phyloP scores from a whole-genome alignment of 345 rosid genomes.

The Capsella bursapastoris region DNA sequence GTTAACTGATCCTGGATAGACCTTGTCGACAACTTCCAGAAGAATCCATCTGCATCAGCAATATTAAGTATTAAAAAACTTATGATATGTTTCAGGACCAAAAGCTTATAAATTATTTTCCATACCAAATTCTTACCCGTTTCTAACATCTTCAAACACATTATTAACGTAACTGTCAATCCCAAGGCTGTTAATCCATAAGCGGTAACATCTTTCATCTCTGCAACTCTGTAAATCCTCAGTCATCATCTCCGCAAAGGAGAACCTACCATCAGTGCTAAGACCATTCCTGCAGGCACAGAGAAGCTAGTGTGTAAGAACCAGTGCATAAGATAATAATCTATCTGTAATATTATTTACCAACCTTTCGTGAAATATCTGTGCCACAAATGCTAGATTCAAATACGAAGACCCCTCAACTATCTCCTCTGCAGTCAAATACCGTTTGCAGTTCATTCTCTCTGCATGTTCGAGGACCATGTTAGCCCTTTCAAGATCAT shows the following conservation, averaged over 20 bases:
- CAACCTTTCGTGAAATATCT: conserved; percentile 90
- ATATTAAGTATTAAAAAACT: conserved; percentile 1
- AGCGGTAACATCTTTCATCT: conserved; percentile 90
- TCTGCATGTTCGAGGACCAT: conserved; percentile 90
- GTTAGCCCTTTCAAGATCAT: conserved; percentile 76
- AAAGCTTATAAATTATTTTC: background rate
- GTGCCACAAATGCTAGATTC: conserved; percentile 94
- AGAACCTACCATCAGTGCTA: conserved; percentile 63
- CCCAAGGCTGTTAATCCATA: conserved; percentile 96
- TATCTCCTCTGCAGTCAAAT: conserved; percentile 84
- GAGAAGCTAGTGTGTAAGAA: conserved; percentile 15
- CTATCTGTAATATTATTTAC: background rate
- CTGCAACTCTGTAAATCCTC: conserved; percentile 86
- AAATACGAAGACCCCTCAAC: conserved; percentile 83
- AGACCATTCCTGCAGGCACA: conserved; percentile 81
- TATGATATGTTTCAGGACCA: conserved; percentile 4
- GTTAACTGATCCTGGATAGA: conserved; percentile 83
- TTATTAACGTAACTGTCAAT: conserved; percentile 74
- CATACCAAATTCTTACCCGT: conserved; percentile 57
- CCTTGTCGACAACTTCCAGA: conserved; percentile 89
- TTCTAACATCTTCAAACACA: conserved; percentile 93
- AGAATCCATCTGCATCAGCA: conserved; percentile 77
- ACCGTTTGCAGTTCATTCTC: conserved; percentile 87
- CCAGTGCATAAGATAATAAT: background rate
- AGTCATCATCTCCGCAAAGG: conserved; percentile 93